Evolutionary conservation across 768 basidiomycete species (phyloP).

Genomic region (Termitomyces bulborhizus): DNA sequence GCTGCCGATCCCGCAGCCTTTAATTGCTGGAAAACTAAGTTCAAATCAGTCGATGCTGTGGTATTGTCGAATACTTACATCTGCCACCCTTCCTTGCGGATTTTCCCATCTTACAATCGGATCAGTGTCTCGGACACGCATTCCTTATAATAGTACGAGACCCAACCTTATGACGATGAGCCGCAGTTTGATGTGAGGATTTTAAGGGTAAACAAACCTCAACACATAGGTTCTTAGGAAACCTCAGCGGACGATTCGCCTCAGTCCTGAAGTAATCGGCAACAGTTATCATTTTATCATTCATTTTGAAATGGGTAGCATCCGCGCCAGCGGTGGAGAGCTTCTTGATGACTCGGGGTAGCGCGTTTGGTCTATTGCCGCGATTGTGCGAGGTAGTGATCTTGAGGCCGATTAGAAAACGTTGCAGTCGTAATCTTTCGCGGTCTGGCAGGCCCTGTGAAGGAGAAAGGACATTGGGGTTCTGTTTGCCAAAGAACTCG

Average conservation of each 20-base stretch:
- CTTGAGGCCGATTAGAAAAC: conserved; percentile 30
- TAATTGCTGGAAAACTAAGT: conserved; percentile 31
- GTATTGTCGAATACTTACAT: conserved; percentile 17
- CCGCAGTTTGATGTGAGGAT: background rate
- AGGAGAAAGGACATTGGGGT: conserved; percentile 29
- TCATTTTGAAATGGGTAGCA: conserved; percentile 41
- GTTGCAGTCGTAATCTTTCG: conserved; percentile 34
- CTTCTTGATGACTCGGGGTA: conserved; percentile 47
- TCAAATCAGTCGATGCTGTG: background rate
- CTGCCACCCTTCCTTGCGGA: conserved; percentile 47
- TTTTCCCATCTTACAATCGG: conserved; percentile 51
- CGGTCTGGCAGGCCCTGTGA: conserved; percentile 39
- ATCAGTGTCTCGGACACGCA: conserved; percentile 37
- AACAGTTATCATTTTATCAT: conserved; percentile 18
- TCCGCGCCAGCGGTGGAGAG: conserved; percentile 46
- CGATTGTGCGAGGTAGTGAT: conserved; percentile 18
- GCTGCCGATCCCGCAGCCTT: conserved; percentile 41
- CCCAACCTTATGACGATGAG: conserved; percentile 38
- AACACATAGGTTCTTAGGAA: conserved; percentile 44
- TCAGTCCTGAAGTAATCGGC: conserved; percentile 14
- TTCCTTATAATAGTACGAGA: conserved; percentile 43
- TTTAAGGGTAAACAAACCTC: conserved; percentile 32
- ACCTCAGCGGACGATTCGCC: conserved; percentile 29
- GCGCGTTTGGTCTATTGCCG: conserved; percentile 3
- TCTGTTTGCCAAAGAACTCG: conserved; percentile 38